Evolutionary conservation across 176 grass and related monocot species (phyloP).

Genomic region (Alopecurus myosuroides): DNA sequence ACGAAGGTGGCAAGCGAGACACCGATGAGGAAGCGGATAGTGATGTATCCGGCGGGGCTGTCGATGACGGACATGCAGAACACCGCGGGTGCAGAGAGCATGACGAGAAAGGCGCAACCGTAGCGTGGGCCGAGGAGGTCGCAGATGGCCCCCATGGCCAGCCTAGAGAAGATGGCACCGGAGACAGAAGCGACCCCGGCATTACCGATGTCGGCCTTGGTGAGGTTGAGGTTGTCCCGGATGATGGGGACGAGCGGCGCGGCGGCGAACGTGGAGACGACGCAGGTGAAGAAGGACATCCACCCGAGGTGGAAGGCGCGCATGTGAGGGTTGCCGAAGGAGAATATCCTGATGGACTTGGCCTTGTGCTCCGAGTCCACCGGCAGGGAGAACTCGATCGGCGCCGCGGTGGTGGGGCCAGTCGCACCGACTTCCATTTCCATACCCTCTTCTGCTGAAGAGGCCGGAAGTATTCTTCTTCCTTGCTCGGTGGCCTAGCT

Average conservation of each 20-base stretch:
- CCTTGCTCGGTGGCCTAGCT: not conserved
- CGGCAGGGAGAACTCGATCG: not conserved
- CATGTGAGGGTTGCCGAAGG: not conserved
- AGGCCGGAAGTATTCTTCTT: not conserved
- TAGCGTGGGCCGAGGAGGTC: no score
- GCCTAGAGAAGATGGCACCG: no score
- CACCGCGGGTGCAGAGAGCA: no score
- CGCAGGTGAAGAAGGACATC: not conserved
- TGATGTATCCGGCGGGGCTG: constrained; percentile 51
- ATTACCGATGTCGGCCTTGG: no score
- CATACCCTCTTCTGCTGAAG: not conserved
- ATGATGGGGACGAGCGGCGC: constrained; percentile 66
- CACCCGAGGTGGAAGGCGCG: not conserved
- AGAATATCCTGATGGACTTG: not conserved
- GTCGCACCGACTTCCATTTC: not conserved
- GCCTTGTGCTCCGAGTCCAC: not conserved
- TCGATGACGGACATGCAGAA: no score
- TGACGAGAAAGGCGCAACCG: no score
- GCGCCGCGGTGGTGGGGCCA: not conserved
- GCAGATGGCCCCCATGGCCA: no score
- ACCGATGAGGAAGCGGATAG: constrained; percentile 67
- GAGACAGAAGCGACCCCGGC: no score
- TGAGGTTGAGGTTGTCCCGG: constrained; percentile 67
- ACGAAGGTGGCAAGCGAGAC: constrained; percentile 87
- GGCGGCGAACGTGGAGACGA: not conserved